Base-by-base conservation (phyloP, 164 flowering plant genomes). In the Aristolochia fimbriata region DNA sequence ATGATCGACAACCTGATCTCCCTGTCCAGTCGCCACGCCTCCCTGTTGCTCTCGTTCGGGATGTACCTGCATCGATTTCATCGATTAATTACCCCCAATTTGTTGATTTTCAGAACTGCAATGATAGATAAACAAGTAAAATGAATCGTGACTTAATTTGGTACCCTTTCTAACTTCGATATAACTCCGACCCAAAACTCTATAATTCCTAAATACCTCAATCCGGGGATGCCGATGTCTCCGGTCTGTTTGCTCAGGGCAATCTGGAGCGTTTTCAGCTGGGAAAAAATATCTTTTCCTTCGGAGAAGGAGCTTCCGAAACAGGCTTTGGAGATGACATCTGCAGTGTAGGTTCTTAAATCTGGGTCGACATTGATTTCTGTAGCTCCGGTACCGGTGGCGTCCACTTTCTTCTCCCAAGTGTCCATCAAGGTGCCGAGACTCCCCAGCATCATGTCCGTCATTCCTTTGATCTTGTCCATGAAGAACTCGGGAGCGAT, bases 1-100 rank as follows among this genome's bases (percentile, higher is more conserved):
- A 70, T 14, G 12, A 91, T 79, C 17, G 86, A 77, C 0, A 24
- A 24, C 63, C 88, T 91, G 37, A 91, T 80, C 59, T 88, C 91
- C 22, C 73, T 66, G 2, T 88, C 96, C 11, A 86, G 77, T 37
- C 55, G 78, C 53, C 68, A 73, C 14, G 88, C 79, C 52, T 76
- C 68, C 21, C 74, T 62, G 19, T 57, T 57, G 14, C 21, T 57
- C 47, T 57, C 19, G 13, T 11, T 33, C 0, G 60, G 60, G 21
- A 57, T 15, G 19, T 33, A 57, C 4, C 59, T 55, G 57, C 20
- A 48, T 12, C 4, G n/a, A n/a, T n/a, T n/a, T n/a, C n/a, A n/a
- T n/a, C n/a, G n/a, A n/a, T n/a, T n/a, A n/a, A n/a, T n/a, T n/a
- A n/a, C n/a, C n/a, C n/a, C n/a, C n/a, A n/a, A n/a, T n/a, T n/a